Evolutionary conservation across 1,284 basidiomycete species (phyloP).

Genomic region (Pascua sp.): DNA sequence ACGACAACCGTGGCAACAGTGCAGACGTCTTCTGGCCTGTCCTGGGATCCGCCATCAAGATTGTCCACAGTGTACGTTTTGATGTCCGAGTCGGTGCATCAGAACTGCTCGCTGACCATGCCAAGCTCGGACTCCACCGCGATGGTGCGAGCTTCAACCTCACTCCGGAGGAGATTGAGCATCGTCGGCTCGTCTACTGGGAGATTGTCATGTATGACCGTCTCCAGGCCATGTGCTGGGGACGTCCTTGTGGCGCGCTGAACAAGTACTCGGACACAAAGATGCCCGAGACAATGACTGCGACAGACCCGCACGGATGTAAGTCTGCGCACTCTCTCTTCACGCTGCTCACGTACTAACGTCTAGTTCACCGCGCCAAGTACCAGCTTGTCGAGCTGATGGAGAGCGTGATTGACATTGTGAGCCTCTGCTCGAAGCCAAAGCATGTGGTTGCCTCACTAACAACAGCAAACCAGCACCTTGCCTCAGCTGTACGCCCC

Average conservation of each 20-base stretch:
- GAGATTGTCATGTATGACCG: conserved; percentile 47
- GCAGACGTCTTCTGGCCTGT: conserved; percentile 49
- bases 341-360: background rate
- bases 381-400: conserved; percentile 40
- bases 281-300: conserved; percentile 22
- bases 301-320: conserved; percentile 38
- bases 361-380: conserved; percentile 36
- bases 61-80: conserved; percentile 37
- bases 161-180: conserved; percentile 40
- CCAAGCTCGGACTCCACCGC: conserved; percentile 45
- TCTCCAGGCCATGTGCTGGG: conserved; percentile 46
- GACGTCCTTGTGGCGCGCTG: conserved; percentile 38
- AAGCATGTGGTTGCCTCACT: background rate
- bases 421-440: conserved; percentile 13
- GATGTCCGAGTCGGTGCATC: no score
- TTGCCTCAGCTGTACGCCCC: conserved; percentile 31
- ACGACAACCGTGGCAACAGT: conserved; percentile 43
- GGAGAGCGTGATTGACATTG: conserved; percentile 46
- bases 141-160: conserved; percentile 43
- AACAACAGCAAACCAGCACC: conserved; percentile 41
- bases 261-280: conserved; percentile 40
- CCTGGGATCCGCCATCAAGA: conserved; percentile 41
- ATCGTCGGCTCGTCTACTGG: conserved; percentile 47
- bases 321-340: background rate
- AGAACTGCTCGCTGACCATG: conserved; percentile 1